Evolutionary conservation across 2,329 filamentous ascomycete species (phyloP).

Genomic region (Fusarium globosum): DNA sequence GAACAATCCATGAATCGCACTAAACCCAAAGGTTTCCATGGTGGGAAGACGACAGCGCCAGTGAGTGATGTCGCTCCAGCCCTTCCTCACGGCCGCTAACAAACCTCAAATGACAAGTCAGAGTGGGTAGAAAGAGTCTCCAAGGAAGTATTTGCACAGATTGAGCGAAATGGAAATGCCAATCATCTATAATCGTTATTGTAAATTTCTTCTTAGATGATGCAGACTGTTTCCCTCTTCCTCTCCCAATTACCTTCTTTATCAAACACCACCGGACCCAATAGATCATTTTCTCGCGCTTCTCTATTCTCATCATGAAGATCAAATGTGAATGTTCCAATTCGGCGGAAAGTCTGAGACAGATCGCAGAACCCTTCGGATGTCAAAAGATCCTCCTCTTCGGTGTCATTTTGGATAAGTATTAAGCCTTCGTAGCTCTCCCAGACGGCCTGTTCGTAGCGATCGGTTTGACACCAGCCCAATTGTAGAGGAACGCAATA

Average conservation of each 20-base stretch:
- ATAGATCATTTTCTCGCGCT: not conserved
- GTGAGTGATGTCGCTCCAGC: too few species aligned
- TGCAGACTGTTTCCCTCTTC: not conserved
- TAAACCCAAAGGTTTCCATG: too few species aligned
- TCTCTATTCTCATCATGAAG: not conserved
- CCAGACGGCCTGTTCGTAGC: slow-evolving; percentile 6
- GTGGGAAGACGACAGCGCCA: too few species aligned
- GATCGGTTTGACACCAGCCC: not conserved
- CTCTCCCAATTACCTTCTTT: not conserved
- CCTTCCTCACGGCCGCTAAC: too few species aligned
- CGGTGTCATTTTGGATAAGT: not conserved
- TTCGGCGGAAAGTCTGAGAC: not conserved
- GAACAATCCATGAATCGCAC: too few species aligned
- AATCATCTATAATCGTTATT: not conserved
- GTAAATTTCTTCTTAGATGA: fast-evolving
- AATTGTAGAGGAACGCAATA: not conserved
- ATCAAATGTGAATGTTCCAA: slow-evolving; percentile 1
- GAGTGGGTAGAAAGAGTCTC: not conserved
- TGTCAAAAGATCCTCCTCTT: fast-evolving
- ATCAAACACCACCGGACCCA: not conserved
- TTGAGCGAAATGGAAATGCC: too few species aligned
- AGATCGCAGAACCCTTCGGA: not conserved
- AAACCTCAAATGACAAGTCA: not conserved
- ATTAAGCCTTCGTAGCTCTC: slow-evolving; percentile 5
- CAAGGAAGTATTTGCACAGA: not conserved